Conservation (phyloP, 1,284 basidiomycete species). For the Cutaneotrichosporon mucoides region DNA sequence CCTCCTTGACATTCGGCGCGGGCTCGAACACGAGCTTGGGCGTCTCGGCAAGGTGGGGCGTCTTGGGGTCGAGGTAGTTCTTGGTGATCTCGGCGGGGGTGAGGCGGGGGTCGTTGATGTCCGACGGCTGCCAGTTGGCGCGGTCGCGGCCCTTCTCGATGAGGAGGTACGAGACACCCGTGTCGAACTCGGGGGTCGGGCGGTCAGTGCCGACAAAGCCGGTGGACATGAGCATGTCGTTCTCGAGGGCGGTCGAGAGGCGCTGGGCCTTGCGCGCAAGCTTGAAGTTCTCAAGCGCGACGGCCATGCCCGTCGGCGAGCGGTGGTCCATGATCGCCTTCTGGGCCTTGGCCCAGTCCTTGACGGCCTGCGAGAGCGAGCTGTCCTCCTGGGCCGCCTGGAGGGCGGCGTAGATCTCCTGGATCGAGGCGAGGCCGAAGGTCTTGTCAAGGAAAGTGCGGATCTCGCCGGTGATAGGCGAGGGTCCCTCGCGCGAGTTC, state of each 20-base stretch:
- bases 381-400: constrained; percentile 43
- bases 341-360: constrained; percentile 70
- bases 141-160: constrained; percentile 57
- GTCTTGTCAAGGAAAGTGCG: constrained; percentile 72
- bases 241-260: constrained; percentile 66
- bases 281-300: constrained; percentile 75
- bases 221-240: constrained; percentile 51
- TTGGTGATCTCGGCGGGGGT: constrained; percentile 52
- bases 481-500: constrained; percentile 57
- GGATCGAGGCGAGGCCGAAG: constrained; percentile 66
- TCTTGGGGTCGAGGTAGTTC: constrained; percentile 49
- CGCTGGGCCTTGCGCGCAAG: constrained; percentile 59
- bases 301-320: constrained; percentile 85
- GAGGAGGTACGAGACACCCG: constrained; percentile 72
- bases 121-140: constrained; percentile 57
- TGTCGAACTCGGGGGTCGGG: constrained; percentile 73
- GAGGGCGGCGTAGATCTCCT: constrained; percentile 65
- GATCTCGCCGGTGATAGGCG: constrained; percentile 60
- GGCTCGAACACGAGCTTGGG: constrained; percentile 34
- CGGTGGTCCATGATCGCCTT: constrained; percentile 62
- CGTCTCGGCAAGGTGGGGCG: constrained; percentile 63
- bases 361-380: constrained; percentile 54
- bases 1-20: constrained; percentile 19
- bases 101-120: constrained; percentile 53
- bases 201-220: constrained; percentile 49